These are phyloP conservation scores for Pythium myriotylum DNA, from an alignment of 352 stramenopile genomes.

Conservation along the genomic window DNA sequence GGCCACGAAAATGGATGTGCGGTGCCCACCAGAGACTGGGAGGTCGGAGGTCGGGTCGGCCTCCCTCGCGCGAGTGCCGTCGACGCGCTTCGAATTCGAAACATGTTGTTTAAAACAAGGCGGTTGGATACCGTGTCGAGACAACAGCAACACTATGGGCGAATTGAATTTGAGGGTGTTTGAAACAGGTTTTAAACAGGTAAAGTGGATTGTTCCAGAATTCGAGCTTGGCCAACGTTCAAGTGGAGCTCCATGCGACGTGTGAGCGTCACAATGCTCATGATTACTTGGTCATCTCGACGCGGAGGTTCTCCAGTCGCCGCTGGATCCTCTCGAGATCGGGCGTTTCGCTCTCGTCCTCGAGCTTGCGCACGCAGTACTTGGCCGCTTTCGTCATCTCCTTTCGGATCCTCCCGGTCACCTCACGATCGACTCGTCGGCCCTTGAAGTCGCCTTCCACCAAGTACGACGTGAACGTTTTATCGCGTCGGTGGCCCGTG, in stretches of 20 bases:
- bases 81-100: conserved; percentile 15
- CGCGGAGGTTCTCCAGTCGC: conserved; percentile 5
- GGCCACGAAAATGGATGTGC: conserved; percentile 28
- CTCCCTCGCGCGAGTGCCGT: conserved; percentile 13
- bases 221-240: conserved; percentile 12
- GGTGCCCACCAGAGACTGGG: no score
- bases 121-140: no score
- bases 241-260: conserved; percentile 9
- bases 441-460: background rate
- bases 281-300: no score
- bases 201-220: conserved; percentile 33
- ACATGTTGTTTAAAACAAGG: conserved; percentile 18
- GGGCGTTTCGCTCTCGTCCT: conserved; percentile 11
- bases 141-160: no score
- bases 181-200: conserved; percentile 10
- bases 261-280: background rate
- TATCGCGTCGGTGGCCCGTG: background rate
- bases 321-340: background rate
- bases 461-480: conserved; percentile 3
- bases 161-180: no score
- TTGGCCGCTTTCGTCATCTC: conserved; percentile 14
- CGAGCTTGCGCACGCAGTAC: conserved; percentile 1
- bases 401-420: background rate
- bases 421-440: background rate
- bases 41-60: no score